These are phyloP conservation scores for Carex scoparia DNA, from an alignment of 176 grass and related monocot genomes.

Conservation along the genomic window DNA sequence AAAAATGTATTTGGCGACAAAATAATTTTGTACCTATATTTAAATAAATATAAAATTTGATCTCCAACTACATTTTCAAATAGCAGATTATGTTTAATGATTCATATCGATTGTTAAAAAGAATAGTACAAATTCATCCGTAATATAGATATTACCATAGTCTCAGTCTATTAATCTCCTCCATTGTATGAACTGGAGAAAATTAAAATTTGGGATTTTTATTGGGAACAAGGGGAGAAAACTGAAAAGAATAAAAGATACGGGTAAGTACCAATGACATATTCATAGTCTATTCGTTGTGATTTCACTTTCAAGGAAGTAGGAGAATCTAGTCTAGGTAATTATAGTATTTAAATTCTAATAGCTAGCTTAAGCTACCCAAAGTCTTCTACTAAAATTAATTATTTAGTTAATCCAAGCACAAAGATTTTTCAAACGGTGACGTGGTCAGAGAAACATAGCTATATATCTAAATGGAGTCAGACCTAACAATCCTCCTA, in stretches of 20 bases:
- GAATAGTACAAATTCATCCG: no score
- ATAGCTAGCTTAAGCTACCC: background rate
- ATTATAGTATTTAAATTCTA: slow-evolving; percentile 10
- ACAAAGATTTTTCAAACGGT: background rate
- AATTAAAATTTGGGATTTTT: background rate
- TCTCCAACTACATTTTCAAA: no score
- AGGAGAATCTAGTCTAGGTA: slow-evolving; percentile 27
- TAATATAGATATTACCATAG: no score
- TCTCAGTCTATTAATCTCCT: background rate
- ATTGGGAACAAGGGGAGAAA: background rate
- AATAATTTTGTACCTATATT: no score
- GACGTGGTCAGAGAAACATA: slow-evolving; percentile 9
- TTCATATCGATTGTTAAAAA: no score
- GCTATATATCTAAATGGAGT: slow-evolving; percentile 18
- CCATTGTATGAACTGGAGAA: background rate
- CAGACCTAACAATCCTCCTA: background rate
- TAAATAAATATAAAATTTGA: no score
- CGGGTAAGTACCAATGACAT: slow-evolving; percentile 21
- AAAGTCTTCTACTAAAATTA: background rate
- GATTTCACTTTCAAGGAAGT: slow-evolving; percentile 28
- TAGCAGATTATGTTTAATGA: no score
- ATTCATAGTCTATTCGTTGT: slow-evolving; percentile 21
- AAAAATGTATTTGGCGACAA: no score
- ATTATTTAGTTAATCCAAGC: background rate
- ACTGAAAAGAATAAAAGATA: slow-evolving; percentile 16